These are phyloP conservation scores for Akanthomyces muscarius DNA, from an alignment of 2,329 filamentous ascomycete species.

Conservation along the genomic window DNA sequence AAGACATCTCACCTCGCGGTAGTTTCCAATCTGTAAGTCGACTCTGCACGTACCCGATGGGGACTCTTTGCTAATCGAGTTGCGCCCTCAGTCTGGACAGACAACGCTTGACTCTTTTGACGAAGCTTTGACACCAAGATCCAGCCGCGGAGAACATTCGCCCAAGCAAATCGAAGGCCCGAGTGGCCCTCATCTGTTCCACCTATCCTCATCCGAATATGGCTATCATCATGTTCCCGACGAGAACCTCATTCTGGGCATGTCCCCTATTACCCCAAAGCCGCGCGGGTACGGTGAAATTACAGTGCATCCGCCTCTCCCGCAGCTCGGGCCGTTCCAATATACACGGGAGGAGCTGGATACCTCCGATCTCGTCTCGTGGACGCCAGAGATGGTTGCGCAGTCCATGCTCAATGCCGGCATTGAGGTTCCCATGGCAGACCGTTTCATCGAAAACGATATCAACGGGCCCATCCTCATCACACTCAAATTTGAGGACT, in stretches of 20 bases:
- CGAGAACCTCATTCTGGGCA: slow-evolving; percentile 54
- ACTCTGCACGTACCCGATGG: neutral
- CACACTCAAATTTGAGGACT: slow-evolving; percentile 85
- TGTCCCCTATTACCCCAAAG: slow-evolving; percentile 72
- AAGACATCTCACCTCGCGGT: slow-evolving; percentile 62
- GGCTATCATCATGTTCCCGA: slow-evolving; percentile 31
- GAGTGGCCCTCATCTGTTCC: slow-evolving; percentile 81
- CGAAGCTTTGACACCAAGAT: slow-evolving; percentile 73
- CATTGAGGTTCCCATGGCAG: slow-evolving; percentile 70
- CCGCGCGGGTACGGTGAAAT: slow-evolving; percentile 33
- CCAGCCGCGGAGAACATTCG: slow-evolving; percentile 57
- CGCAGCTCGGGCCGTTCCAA: slow-evolving; percentile 49
- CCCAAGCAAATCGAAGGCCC: slow-evolving; percentile 71
- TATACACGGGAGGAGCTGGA: slow-evolving; percentile 57
- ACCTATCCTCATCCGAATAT: slow-evolving; percentile 51
- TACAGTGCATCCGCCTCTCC: slow-evolving; percentile 23
- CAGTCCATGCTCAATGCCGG: slow-evolving; percentile 83
- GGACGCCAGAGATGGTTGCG: slow-evolving; percentile 73
- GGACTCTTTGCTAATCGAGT: slow-evolving; percentile 19
- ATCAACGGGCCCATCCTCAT: slow-evolving; percentile 85
- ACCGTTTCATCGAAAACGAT: slow-evolving; percentile 87
- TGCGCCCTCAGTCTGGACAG: slow-evolving; percentile 20
- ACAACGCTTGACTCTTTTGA: slow-evolving; percentile 86
- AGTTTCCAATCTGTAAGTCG: slow-evolving; percentile 68
- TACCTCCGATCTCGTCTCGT: slow-evolving; percentile 55